phyloP scores from a whole-genome alignment of 352 stramenopile species.

The Phytophthora parvispora region DNA sequence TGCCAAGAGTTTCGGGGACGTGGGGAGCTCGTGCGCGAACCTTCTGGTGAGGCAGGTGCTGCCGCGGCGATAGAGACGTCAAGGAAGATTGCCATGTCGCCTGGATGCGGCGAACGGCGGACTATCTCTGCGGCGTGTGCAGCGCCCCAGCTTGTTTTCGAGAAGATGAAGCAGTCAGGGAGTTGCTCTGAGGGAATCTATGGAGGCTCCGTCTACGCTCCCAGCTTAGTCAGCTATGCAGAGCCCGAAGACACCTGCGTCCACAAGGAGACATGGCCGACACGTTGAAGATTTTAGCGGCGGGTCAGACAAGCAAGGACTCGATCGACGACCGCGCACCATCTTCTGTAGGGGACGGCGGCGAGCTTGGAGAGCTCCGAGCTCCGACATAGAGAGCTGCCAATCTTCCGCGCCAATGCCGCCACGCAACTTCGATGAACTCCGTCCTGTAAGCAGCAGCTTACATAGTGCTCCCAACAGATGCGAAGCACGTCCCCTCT shows the following conservation, averaged over 20 bases:
- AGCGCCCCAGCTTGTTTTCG: conserved; percentile 29
- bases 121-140: conserved; percentile 25
- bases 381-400: conserved; percentile 1
- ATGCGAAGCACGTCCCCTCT: conserved; percentile 14
- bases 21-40: background rate
- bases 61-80: conserved; percentile 8
- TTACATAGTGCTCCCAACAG: conserved; percentile 19
- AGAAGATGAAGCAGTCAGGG: conserved; percentile 25
- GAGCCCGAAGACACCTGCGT: background rate
- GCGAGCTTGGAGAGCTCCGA: background rate
- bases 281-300: conserved; percentile 26
- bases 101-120: conserved; percentile 11
- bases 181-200: background rate
- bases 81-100: conserved; percentile 7
- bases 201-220: conserved; percentile 6
- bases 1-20: conserved; percentile 15
- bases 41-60: conserved; percentile 17
- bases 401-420: conserved; percentile 3
- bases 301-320: conserved; percentile 1
- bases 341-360: conserved; percentile 3
- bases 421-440: background rate
- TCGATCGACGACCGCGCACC: conserved; percentile 15
- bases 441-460: background rate
- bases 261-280: background rate
- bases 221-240: conserved; percentile 11